These are phyloP conservation scores for Dioscorea cayenensis DNA, from an alignment of 116 monocot genomes.

Conservation along the genomic window DNA sequence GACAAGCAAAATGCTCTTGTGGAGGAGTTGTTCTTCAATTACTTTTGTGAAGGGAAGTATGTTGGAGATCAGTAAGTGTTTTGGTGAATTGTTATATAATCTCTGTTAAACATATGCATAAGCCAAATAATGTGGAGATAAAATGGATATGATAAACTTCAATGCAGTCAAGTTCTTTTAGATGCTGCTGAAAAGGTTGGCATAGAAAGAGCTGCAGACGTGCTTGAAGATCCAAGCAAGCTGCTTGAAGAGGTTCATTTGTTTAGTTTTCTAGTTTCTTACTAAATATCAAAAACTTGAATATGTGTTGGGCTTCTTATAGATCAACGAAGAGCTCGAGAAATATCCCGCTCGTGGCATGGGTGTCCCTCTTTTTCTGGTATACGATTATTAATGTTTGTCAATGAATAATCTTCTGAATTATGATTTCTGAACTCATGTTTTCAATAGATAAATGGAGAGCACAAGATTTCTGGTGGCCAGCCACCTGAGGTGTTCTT, in stretches of 20 bases:
- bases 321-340: slow-evolving; percentile 80
- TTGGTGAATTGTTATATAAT: too few species aligned
- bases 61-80: slow-evolving; percentile 64
- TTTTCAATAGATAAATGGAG: slow-evolving; percentile 57
- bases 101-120: too few species aligned
- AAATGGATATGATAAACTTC: too few species aligned
- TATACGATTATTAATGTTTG: slow-evolving; percentile 15
- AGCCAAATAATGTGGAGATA: too few species aligned
- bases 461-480: slow-evolving; percentile 58
- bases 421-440: background rate
- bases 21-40: slow-evolving; percentile 67
- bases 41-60: slow-evolving; percentile 73
- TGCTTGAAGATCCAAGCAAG: slow-evolving; percentile 62
- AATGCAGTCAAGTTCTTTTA: slow-evolving; percentile 76
- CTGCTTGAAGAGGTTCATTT: slow-evolving; percentile 58
- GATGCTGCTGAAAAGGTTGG: slow-evolving; percentile 80
- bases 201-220: slow-evolving; percentile 67
- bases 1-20: slow-evolving; percentile 83
- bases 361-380: slow-evolving; percentile 82
- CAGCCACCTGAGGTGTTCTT: slow-evolving; percentile 76
- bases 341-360: slow-evolving; percentile 54
- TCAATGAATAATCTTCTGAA: background rate
- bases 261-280: background rate
- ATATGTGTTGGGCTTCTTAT: background rate
- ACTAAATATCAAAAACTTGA: too few species aligned